phyloP scores from a whole-genome alignment of 768 basidiomycete genomes.

The Mycena rebaudengoi region DNA sequence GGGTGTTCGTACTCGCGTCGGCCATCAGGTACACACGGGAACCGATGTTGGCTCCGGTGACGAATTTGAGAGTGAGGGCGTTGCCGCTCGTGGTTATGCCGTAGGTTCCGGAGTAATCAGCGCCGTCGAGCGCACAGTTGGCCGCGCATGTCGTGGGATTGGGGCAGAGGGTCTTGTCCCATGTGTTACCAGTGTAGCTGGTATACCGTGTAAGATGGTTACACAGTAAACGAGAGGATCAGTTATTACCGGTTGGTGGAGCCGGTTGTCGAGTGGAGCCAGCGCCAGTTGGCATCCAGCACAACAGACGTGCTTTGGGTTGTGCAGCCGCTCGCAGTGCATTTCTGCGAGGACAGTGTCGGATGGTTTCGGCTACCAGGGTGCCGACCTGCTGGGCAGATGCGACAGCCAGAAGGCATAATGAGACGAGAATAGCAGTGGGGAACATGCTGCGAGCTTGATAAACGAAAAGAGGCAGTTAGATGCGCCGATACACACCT shows the following conservation, averaged over 20 bases:
- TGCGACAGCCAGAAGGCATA: conserved; percentile 39
- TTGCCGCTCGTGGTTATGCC: conserved; percentile 58
- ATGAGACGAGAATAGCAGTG: conserved; percentile 33
- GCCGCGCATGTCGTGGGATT: conserved; percentile 55
- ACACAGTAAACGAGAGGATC: too few relatives aligned
- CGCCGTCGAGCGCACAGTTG: conserved; percentile 54
- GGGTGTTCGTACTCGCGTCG: too few relatives aligned
- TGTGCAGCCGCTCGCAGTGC: conserved; percentile 46
- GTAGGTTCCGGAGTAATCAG: conserved; percentile 59
- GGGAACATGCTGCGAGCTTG: too few relatives aligned
- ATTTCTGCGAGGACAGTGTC: conserved; percentile 45
- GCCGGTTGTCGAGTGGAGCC: too few relatives aligned
- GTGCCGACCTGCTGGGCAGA: conserved; percentile 55
- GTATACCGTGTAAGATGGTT: too few relatives aligned
- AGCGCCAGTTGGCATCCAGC: conserved; percentile 57
- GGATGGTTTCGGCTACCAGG: conserved; percentile 51
- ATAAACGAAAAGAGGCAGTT: too few relatives aligned
- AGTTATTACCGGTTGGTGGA: conserved; percentile 40
- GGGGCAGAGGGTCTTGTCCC: conserved; percentile 60
- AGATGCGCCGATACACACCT: too few relatives aligned
- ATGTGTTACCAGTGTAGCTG: too few relatives aligned
- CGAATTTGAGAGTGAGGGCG: conserved; percentile 58
- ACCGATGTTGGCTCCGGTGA: conserved; percentile 52
- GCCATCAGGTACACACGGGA: conserved; percentile 61
- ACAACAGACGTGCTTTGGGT: conserved; percentile 37